A percentile compares a stretch with the other conserved stretches of the same genome.
Evolutionary conservation across 495 filamentous ascomycete genomes (phyloP).

Genomic region (Choiromyces venosus): DNA sequence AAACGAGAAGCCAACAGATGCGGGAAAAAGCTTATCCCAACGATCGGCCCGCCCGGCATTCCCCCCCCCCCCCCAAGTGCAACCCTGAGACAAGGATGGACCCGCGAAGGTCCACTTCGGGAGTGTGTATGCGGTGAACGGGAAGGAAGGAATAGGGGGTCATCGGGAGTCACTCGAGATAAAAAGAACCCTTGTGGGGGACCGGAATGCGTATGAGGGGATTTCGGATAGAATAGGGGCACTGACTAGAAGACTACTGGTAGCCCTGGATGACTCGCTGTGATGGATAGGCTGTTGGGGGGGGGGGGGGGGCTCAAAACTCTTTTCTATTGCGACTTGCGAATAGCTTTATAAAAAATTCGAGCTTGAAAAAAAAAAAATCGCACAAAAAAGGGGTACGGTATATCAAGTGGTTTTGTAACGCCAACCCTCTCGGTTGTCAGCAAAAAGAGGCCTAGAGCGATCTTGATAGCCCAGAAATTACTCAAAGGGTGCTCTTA

Average conservation of each 20-base stretch:
- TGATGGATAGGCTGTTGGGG: too few relatives aligned
- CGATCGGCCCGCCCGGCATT: background rate
- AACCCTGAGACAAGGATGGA: background rate
- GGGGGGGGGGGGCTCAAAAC: background rate
- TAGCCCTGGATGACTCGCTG: background rate
- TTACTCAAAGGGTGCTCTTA: too few relatives aligned
- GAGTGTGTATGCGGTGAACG: background rate
- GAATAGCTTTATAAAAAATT: too few relatives aligned
- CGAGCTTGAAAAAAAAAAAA: too few relatives aligned
- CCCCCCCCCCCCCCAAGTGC: background rate
- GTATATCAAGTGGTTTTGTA: too few relatives aligned
- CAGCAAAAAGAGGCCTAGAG: too few relatives aligned
- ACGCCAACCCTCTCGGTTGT: too few relatives aligned
- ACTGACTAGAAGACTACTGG: background rate
- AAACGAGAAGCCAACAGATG: background rate
- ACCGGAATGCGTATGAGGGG: background rate
- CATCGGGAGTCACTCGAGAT: background rate
- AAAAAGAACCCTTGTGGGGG: background rate
- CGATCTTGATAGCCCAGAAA: too few relatives aligned
- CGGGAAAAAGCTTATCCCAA: background rate
- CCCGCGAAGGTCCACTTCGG: too few relatives aligned
- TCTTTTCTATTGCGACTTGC: too few relatives aligned
- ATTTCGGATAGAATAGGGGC: background rate
- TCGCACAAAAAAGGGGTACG: too few relatives aligned
- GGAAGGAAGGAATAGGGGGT: background rate